phyloP scores from a whole-genome alignment of 2,329 filamentous ascomycete species.

The Pyricularia sp. region DNA sequence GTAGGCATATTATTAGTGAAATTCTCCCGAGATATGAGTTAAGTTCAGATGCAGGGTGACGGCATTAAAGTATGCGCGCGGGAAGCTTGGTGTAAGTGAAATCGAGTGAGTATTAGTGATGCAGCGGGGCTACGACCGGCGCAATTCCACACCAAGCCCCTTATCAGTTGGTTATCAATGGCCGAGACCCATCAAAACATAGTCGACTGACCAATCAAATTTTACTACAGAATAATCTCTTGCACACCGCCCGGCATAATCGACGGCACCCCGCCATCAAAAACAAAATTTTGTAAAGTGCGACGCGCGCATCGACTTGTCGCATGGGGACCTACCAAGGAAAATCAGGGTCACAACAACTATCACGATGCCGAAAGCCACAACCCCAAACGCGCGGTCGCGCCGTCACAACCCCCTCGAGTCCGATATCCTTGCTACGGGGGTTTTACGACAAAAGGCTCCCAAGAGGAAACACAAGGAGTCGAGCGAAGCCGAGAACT shows the following conservation, averaged over 20 bases:
- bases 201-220: neutral
- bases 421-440: conserved; percentile 65
- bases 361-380: conserved; percentile 65
- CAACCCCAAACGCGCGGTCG: conserved; percentile 41
- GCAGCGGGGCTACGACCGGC: neutral
- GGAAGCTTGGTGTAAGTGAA: conserved; percentile 2
- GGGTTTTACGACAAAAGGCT: conserved; percentile 59
- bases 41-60: neutral
- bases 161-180: conserved; percentile 2
- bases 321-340: neutral
- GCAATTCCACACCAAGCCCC: conserved; percentile 7
- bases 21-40: neutral
- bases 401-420: conserved; percentile 83
- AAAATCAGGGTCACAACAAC: neutral
- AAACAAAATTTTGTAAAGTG: conserved; percentile 1
- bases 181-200: neutral
- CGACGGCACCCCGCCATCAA: conserved; percentile 2
- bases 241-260: conserved; percentile 2
- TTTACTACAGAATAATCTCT: neutral
- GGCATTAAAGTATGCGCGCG: neutral
- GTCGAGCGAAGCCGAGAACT: conserved; percentile 48
- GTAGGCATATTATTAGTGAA: conserved; percentile 46
- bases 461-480: conserved; percentile 57
- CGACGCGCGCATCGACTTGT: neutral
- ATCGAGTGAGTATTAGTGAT: conserved; percentile 3